Evolutionary conservation across 2,329 filamentous ascomycete genomes (phyloP).

Genomic region (Metarhizium rileyi): DNA sequence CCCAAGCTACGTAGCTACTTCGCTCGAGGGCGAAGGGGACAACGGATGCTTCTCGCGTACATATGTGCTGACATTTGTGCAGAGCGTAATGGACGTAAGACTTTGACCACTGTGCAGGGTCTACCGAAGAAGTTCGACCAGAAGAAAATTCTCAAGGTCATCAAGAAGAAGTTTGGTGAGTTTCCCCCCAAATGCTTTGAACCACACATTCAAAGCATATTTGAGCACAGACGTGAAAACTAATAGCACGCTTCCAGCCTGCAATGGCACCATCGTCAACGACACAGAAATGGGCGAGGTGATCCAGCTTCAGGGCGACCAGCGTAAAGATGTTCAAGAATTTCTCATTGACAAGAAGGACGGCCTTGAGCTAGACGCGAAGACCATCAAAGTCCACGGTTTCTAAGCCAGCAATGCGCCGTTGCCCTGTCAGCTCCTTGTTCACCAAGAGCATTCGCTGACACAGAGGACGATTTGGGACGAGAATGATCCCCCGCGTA

Average conservation of each 20-base stretch:
- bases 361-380: conserved; percentile 84
- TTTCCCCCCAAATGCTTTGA: background rate
- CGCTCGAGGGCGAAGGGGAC: conserved; percentile 4
- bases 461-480: conserved; percentile 21
- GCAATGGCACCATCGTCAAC: conserved; percentile 99
- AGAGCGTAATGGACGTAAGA: conserved; percentile 99
- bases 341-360: conserved; percentile 95
- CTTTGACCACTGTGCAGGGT: conserved; percentile 98
- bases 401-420: conserved; percentile 33
- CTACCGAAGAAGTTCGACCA: conserved; percentile 98
- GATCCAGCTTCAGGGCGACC: conserved; percentile 98
- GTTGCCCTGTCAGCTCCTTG: conserved; percentile 25
- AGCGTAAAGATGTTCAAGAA: conserved; percentile 97
- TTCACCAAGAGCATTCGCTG: conserved; percentile 20
- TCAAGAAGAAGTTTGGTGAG: conserved; percentile 97
- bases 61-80: conserved; percentile 29
- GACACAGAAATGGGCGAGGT: conserved; percentile 97
- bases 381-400: conserved; percentile 85
- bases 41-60: background rate
- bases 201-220: background rate
- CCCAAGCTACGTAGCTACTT: background rate
- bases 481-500: conserved; percentile 15
- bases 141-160: conserved; percentile 99
- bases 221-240: background rate
- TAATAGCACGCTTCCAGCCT: conserved; percentile 46